A percentile compares a stretch with the other conserved stretches of the same genome.
Conservation (phyloP, 495 filamentous ascomycete genomes). For the Melanomma pulvis-pyrius region DNA sequence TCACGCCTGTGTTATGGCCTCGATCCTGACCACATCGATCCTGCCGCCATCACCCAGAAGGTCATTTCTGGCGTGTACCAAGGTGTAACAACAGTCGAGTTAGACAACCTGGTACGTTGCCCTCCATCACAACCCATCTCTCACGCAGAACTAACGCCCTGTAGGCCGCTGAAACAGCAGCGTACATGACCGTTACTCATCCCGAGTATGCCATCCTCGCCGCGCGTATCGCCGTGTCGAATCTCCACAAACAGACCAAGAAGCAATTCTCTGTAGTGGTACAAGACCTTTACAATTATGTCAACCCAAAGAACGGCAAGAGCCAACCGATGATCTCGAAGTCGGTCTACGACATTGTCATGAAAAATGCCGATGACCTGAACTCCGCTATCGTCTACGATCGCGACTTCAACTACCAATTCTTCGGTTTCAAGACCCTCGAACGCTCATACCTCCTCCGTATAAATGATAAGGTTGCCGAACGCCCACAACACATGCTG, state of each 20-base stretch:
- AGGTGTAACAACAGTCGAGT: slow-evolving; percentile 91
- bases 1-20: slow-evolving; percentile 96
- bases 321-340: slow-evolving; percentile 90
- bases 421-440: slow-evolving; percentile 98
- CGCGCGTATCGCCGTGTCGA: slow-evolving; percentile 97
- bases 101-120: slow-evolving; percentile 87
- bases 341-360: slow-evolving; percentile 83
- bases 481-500: slow-evolving; percentile 97
- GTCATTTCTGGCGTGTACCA: slow-evolving; percentile 99
- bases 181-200: slow-evolving; percentile 99
- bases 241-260: slow-evolving; percentile 99
- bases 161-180: slow-evolving; percentile 96
- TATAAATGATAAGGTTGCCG: slow-evolving; percentile 88
- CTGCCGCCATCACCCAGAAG: slow-evolving; percentile 97
- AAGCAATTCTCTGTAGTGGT: slow-evolving; percentile 97
- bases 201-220: slow-evolving; percentile 99
- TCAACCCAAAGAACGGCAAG: slow-evolving; percentile 90
- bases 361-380: slow-evolving; percentile 92
- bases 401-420: slow-evolving; percentile 99
- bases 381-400: slow-evolving; percentile 99
- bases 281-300: slow-evolving; percentile 89
- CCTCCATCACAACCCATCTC: slow-evolving; percentile 4
- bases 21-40: slow-evolving; percentile 94
- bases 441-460: slow-evolving; percentile 96
- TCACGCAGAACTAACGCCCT: slow-evolving; percentile 8